Percentiles rank a stretch among this genome's conserved stretches.
Evolutionary conservation across 768 basidiomycete species (phyloP).

Genomic region (Omphalotus guepiniiformis): DNA sequence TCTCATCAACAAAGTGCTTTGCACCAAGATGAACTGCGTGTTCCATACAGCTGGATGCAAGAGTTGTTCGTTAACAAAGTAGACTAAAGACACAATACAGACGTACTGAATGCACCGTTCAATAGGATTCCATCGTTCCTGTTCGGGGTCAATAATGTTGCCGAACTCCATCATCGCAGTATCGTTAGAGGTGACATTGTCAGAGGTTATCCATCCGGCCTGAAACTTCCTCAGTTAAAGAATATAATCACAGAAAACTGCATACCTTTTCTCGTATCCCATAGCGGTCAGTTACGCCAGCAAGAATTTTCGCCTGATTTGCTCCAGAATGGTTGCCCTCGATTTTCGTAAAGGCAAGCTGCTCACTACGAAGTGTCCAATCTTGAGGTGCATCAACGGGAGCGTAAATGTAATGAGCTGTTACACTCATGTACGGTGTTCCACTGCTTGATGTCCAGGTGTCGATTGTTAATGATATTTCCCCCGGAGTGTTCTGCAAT

Average conservation of each 20-base stretch:
- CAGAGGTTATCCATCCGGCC: slow-evolving; percentile 8
- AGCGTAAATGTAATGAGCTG: slow-evolving; percentile 6
- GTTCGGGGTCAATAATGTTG: not conserved
- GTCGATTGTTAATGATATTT: slow-evolving; percentile 8
- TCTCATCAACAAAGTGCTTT: slow-evolving; percentile 21
- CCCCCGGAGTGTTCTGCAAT: slow-evolving; percentile 1
- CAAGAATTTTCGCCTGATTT: slow-evolving; percentile 1
- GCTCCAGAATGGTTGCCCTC: slow-evolving; percentile 9
- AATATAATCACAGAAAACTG: slow-evolving; percentile 2
- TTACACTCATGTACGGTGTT: slow-evolving; percentile 6
- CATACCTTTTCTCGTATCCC: not conserved
- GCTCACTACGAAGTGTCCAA: slow-evolving; percentile 9
- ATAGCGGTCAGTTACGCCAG: slow-evolving; percentile 1
- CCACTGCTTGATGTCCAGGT: slow-evolving; percentile 6
- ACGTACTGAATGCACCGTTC: slow-evolving; percentile 17
- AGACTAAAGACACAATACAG: not conserved
- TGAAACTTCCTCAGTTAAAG: not conserved
- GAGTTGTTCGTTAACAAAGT: not conserved
- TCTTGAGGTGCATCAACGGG: slow-evolving; percentile 4
- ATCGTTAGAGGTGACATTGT: slow-evolving; percentile 8
- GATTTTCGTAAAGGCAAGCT: slow-evolving; percentile 12
- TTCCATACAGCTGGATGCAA: slow-evolving; percentile 27
- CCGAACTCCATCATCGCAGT: not conserved
- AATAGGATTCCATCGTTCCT: not conserved
- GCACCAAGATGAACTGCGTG: slow-evolving; percentile 26